phyloP scores from a whole-genome alignment of 2,329 filamentous ascomycete species.

The Clonostachys byssicola region DNA sequence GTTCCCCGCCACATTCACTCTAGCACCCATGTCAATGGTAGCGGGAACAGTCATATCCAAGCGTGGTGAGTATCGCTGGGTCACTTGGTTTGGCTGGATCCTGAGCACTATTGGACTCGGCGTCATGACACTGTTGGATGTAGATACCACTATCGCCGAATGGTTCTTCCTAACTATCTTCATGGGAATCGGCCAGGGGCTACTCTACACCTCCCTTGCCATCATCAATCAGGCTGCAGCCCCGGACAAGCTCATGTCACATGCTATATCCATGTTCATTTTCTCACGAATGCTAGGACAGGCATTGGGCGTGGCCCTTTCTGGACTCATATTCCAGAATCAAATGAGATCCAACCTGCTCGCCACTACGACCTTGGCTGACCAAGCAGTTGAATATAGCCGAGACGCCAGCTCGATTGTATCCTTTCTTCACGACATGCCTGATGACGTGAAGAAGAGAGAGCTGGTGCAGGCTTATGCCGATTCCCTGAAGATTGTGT shows the following conservation, averaged over 20 bases:
- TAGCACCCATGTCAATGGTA: constrained; percentile 17
- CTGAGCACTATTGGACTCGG: constrained; percentile 32
- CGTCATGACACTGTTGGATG: constrained; percentile 28
- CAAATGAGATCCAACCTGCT: neutral
- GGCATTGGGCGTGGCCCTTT: constrained; percentile 39
- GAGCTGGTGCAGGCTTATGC: neutral
- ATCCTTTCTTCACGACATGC: neutral
- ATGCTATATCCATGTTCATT: constrained; percentile 33
- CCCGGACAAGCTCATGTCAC: constrained; percentile 24
- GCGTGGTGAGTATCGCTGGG: constrained; percentile 21
- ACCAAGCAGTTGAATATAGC: neutral
- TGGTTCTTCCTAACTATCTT: constrained; percentile 36
- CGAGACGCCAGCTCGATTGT: neutral
- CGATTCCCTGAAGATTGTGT: neutral
- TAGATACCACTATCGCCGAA: constrained; percentile 18
- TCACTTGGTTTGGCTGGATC: constrained; percentile 27
- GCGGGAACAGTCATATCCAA: constrained; percentile 19
- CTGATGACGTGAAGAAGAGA: neutral
- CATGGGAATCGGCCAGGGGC: constrained; percentile 31
- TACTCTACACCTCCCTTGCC: constrained; percentile 37
- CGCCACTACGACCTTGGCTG: neutral
- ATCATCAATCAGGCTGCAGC: constrained; percentile 14
- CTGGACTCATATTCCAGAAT: constrained; percentile 31
- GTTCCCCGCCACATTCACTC: constrained; percentile 20
- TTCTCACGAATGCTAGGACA: constrained; percentile 30